Base-by-base conservation (phyloP, 306 rosid species). In the Herpetospermum pedunculosum region DNA sequence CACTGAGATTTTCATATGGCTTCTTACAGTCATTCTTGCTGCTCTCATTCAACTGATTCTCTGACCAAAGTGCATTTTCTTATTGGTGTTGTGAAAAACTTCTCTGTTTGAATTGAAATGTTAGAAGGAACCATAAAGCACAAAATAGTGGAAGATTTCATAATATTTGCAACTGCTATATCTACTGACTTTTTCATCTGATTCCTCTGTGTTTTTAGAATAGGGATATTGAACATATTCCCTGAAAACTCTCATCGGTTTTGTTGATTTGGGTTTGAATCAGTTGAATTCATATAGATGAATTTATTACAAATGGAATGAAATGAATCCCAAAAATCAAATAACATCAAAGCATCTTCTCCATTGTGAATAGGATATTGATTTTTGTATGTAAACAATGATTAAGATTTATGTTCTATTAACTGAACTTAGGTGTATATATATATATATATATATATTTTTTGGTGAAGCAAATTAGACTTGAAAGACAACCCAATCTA, bases 131-230 rank as follows among this genome's bases (percentile, higher is more conserved):
- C 19, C 49, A 19, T 38, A 19, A 12, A 64, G 48, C 32, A 19
- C 71, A 64, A 58, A 55, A 64, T 21, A 64, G 49, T 64, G 48
- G 32, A 38, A 64, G 70, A 19, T 63, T 37, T 41, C 60, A n/a
- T n/a, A n/a, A 54, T 54, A 54, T 54, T 23, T 10, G 16, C 32
- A 25, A 25, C 34, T 23, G 30, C 5, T 63, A 62, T 62, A 1
- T 18, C 67, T 60, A 32, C 46, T 19, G 1, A 29, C 38, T 58
- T 10, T 35, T 35, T 4, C 46, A 10, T 35, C 71, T 12, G 71
- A 19, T 64, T 64, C 12, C 49, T 37, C 4, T 37, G 14, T 35
- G 49, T 32, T 5, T 64, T 38, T 11, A 63, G 47, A 64, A 37
- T 38, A 38, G 32, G 48, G 28, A 37, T 64, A 29, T 35, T 23